Percentiles rank a stretch among this genome's conserved stretches.
Evolutionary conservation across 2,329 filamentous ascomycete genomes (phyloP).

Genomic region (Alternaria hordeiaustralica): DNA sequence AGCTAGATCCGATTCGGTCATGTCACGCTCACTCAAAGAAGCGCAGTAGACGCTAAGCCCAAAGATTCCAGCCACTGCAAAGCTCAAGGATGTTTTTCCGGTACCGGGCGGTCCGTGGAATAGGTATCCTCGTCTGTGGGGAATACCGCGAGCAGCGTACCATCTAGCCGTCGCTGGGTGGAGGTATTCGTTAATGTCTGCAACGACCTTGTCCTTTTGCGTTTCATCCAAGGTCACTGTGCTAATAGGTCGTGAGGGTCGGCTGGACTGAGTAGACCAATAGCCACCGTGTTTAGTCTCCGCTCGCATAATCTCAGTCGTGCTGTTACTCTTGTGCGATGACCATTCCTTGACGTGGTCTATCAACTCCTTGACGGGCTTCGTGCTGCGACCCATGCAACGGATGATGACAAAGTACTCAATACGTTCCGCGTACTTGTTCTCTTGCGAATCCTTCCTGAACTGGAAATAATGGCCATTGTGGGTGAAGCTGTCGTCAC

Average conservation of each 20-base stretch:
- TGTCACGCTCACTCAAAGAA: slow-evolving; percentile 68
- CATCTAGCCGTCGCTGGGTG: slow-evolving; percentile 75
- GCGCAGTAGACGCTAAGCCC: slow-evolving; percentile 56
- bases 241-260: slow-evolving; percentile 73
- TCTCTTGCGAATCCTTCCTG: slow-evolving; percentile 31
- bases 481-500: slow-evolving; percentile 53
- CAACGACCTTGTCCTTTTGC: slow-evolving; percentile 70
- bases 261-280: slow-evolving; percentile 54
- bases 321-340: slow-evolving; percentile 50
- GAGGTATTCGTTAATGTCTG: slow-evolving; percentile 80
- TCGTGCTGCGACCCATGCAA: slow-evolving; percentile 56
- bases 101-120: slow-evolving; percentile 82
- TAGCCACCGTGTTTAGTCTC: slow-evolving; percentile 29
- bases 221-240: slow-evolving; percentile 75
- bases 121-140: slow-evolving; percentile 83
- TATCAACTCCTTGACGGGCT: slow-evolving; percentile 58
- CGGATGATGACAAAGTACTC: slow-evolving; percentile 37
- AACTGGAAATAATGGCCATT: slow-evolving; percentile 52
- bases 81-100: slow-evolving; percentile 66
- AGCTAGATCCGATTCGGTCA: slow-evolving; percentile 70
- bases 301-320: slow-evolving; percentile 56
- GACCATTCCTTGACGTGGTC: slow-evolving; percentile 54
- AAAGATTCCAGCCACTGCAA: slow-evolving; percentile 56
- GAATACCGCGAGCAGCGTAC: slow-evolving; percentile 85
- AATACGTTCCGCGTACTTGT: slow-evolving; percentile 12